Evolutionary conservation across 2,329 filamentous ascomycete species (phyloP).

Genomic region (Magnaporthiopsis incrustans): DNA sequence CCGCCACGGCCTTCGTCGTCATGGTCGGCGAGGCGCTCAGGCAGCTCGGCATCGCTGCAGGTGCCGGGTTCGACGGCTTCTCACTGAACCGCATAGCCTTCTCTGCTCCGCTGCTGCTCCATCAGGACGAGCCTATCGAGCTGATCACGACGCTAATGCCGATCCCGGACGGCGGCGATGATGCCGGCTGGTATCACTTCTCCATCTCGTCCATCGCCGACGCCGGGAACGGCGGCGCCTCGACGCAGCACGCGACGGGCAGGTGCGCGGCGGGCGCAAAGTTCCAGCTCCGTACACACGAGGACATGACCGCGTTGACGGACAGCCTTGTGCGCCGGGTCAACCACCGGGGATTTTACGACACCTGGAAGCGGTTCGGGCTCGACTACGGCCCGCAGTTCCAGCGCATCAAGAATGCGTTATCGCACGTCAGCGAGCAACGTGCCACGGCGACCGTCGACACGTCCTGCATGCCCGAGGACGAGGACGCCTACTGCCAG

Average conservation of each 20-base stretch:
- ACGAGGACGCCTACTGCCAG: conserved; percentile 10
- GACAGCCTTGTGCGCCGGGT: neutral
- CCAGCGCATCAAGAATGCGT: conserved; percentile 8
- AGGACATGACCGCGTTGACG: neutral
- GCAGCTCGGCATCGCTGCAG: neutral
- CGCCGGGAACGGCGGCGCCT: neutral
- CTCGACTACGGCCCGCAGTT: conserved; percentile 13
- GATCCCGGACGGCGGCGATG: neutral
- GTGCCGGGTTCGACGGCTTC: conserved; percentile 6
- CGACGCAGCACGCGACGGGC: conserved; percentile 1
- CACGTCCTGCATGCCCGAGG: neutral
- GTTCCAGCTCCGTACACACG: neutral
- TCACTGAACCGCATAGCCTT: conserved; percentile 4
- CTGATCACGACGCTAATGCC: conserved; percentile 9
- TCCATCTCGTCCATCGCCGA: conserved; percentile 7
- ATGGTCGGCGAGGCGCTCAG: conserved; percentile 14
- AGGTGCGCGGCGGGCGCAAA: conserved; percentile 2
- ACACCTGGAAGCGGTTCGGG: conserved; percentile 6
- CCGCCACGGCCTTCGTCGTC: conserved; percentile 28
- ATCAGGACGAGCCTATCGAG: conserved; percentile 10
- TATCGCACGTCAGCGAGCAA: conserved; percentile 4
- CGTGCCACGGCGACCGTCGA: neutral
- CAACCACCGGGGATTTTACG: conserved; percentile 1
- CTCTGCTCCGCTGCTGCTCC: conserved; percentile 13
- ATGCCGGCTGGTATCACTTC: conserved; percentile 7